Evolutionary conservation across 129 eudicot genomes (phyloP).

Genomic region (Flaveria trinervia): DNA sequence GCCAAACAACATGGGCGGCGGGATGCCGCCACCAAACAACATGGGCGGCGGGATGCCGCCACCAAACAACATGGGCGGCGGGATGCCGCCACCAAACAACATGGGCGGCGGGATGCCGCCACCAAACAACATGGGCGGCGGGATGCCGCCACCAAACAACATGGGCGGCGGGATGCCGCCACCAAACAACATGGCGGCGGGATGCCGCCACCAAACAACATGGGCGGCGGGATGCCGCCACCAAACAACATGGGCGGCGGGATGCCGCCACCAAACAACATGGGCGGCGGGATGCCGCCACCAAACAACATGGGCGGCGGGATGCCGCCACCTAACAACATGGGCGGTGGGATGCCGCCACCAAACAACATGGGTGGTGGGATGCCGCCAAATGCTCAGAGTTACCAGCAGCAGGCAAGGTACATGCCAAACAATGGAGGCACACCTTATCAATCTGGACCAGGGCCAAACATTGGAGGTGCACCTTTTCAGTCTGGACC

Average conservation of each 20-base stretch:
- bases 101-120: too few relatives aligned
- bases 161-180: too few relatives aligned
- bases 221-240: constrained; percentile 38
- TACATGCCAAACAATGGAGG: constrained; percentile 48
- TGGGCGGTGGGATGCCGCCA: constrained; percentile 31
- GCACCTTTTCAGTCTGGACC: constrained; percentile 49
- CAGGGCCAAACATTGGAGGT: constrained; percentile 41
- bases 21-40: constrained; percentile 24
- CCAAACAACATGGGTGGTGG: constrained; percentile 28
- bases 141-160: neutral
- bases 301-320: neutral
- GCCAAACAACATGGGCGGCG: constrained; percentile 43
- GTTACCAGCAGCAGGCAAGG: constrained; percentile 45
- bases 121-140: too few relatives aligned
- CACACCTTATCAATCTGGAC: constrained; percentile 5
- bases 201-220: constrained; percentile 21
- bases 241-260: too few relatives aligned
- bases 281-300: too few relatives aligned
- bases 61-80: too few relatives aligned
- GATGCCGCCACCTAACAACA: constrained; percentile 25
- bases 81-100: too few relatives aligned
- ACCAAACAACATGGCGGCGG: constrained; percentile 39
- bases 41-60: constrained; percentile 33
- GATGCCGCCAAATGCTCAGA: constrained; percentile 32
- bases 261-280: too few relatives aligned